Evolutionary conservation across 495 filamentous ascomycete species (phyloP).

Genomic region (Penicillium maclennaniae): DNA sequence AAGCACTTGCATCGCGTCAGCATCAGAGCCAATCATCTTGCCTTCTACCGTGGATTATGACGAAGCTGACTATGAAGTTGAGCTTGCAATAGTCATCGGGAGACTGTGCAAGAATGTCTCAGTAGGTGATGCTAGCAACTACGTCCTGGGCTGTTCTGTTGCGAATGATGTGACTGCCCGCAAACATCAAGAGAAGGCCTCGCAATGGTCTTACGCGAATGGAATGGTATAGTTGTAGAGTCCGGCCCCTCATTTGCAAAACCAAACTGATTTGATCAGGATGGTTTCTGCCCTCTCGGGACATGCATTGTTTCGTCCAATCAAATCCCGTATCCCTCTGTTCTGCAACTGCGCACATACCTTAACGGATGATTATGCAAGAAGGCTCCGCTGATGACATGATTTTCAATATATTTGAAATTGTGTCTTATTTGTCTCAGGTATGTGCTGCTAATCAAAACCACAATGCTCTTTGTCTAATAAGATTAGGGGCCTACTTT

Average conservation of each 20-base stretch:
- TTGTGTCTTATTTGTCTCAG: constrained; percentile 61
- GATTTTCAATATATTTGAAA: constrained; percentile 65
- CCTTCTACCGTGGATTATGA: constrained; percentile 14
- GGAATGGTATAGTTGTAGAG: constrained; percentile 41
- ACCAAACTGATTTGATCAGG: constrained; percentile 1
- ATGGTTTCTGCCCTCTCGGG: constrained; percentile 21
- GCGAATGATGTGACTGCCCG: constrained; percentile 72
- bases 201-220: constrained; percentile 70
- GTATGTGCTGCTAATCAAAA: constrained; percentile 18
- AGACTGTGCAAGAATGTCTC: constrained; percentile 56
- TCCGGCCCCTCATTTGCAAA: not conserved
- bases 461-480: too few species aligned
- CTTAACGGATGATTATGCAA: constrained; percentile 64
- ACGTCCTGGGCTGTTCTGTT: constrained; percentile 68
- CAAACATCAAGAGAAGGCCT: constrained; percentile 50
- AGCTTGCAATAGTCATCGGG: constrained; percentile 65
- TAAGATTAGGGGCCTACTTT: too few species aligned
- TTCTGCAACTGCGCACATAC: constrained; percentile 30
- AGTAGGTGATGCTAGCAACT: constrained; percentile 57
- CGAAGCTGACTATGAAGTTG: constrained; percentile 63
- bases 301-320: constrained; percentile 29
- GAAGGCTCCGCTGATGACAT: constrained; percentile 51
- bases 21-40: constrained; percentile 63
- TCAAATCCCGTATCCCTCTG: not conserved
- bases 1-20: constrained; percentile 62